Percentiles rank a stretch among this genome's conserved stretches.
These are phyloP conservation scores for Puccinia brachypodii DNA, from an alignment of 1,284 basidiomycete genomes.

Conservation along the genomic window DNA sequence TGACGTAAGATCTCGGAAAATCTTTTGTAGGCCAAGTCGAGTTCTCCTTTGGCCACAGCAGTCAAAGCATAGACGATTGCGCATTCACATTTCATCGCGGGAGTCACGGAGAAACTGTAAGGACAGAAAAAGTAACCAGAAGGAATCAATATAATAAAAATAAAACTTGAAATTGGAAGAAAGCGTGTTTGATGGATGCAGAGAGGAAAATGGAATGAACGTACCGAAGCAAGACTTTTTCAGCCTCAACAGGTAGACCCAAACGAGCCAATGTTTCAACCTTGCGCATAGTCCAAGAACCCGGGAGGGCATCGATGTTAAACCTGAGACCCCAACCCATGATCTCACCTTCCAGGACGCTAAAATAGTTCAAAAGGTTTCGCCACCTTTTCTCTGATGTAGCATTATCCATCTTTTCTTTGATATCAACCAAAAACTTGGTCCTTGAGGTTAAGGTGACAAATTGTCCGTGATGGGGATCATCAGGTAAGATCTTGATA, in stretches of 20 bases:
- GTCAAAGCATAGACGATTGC: background rate
- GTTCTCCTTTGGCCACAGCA: background rate
- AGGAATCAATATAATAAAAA: background rate
- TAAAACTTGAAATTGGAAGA: background rate
- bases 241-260: background rate
- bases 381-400: background rate
- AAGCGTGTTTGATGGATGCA: background rate
- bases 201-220: background rate
- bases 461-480: background rate
- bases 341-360: background rate
- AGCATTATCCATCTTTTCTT: background rate
- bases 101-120: background rate
- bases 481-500: background rate
- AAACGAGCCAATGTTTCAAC: background rate
- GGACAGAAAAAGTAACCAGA: background rate
- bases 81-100: background rate
- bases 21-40: background rate
- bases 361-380: background rate
- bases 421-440: background rate
- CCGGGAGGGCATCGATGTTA: background rate
- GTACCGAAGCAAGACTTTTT: background rate
- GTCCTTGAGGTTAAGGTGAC: background rate
- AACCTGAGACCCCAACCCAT: background rate
- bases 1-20: background rate
- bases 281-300: constrained; percentile 5